A percentile compares a stretch with the other conserved stretches of the same genome.
These are phyloP conservation scores for Xylariaceae sp. DNA, from an alignment of 2,329 filamentous ascomycete genomes.

Conservation along the genomic window DNA sequence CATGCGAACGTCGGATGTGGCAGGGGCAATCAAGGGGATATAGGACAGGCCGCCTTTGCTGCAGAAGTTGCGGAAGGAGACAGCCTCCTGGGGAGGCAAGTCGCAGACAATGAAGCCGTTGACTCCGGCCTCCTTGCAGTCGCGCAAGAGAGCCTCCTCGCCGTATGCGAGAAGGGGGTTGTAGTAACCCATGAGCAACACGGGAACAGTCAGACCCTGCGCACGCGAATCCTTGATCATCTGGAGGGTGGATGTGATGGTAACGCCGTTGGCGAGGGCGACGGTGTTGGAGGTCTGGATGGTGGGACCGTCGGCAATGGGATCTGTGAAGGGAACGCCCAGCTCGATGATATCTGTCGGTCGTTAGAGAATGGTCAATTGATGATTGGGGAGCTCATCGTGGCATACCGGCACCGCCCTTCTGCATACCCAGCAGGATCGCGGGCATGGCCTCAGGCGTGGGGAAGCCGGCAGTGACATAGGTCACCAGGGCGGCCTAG, in stretches of 20 bases:
- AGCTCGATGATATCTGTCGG: slow-evolving; percentile 85
- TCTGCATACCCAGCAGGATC: slow-evolving; percentile 84
- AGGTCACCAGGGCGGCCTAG: slow-evolving; percentile 82
- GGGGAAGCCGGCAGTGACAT: slow-evolving; percentile 93
- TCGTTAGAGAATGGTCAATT: slow-evolving; percentile 10
- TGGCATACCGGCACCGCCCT: slow-evolving; percentile 74
- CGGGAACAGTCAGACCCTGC: slow-evolving; percentile 71
- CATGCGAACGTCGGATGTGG: slow-evolving; percentile 90
- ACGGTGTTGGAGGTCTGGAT: slow-evolving; percentile 94
- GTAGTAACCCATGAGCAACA: slow-evolving; percentile 98
- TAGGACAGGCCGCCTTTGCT: slow-evolving; percentile 79
- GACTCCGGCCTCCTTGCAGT: slow-evolving; percentile 77
- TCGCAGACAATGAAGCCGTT: slow-evolving; percentile 98
- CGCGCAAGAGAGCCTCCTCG: slow-evolving; percentile 79
- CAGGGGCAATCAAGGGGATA: slow-evolving; percentile 91
- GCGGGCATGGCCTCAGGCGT: slow-evolving; percentile 74
- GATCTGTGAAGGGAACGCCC: slow-evolving; percentile 94
- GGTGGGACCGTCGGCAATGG: slow-evolving; percentile 94
- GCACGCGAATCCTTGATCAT: slow-evolving; percentile 78
- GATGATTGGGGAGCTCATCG: slow-evolving; percentile 5
- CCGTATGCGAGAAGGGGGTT: slow-evolving; percentile 94
- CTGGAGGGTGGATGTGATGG: slow-evolving; percentile 68
- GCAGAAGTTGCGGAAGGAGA: slow-evolving; percentile 84
- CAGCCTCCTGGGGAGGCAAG: slow-evolving; percentile 89
- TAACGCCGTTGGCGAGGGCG: slow-evolving; percentile 85